These are phyloP conservation scores for Trichoderma semiorbis DNA, from an alignment of 2,329 filamentous ascomycete species.

Conservation along the genomic window DNA sequence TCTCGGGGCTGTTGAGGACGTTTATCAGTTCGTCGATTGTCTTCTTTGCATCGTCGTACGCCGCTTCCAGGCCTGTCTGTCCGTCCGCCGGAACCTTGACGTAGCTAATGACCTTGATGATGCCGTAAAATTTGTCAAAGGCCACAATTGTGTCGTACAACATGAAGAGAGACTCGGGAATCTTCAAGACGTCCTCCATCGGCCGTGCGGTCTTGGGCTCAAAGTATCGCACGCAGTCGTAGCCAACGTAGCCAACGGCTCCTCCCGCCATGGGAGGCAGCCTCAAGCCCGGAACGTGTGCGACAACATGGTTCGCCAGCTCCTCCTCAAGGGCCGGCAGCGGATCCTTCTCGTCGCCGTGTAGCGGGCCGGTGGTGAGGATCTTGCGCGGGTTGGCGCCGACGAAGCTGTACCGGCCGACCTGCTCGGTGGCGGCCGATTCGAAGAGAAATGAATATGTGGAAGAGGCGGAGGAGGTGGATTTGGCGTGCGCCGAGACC, in stretches of 20 bases:
- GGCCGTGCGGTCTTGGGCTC: conserved; percentile 92
- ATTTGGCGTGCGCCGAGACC: conserved; percentile 65
- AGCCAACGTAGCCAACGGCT: conserved; percentile 93
- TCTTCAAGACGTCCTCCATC: conserved; percentile 80
- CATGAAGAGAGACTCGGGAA: conserved; percentile 96
- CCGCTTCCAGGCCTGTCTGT: conserved; percentile 49
- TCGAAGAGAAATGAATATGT: conserved; percentile 93
- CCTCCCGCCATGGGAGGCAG: conserved; percentile 87
- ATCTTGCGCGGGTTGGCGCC: conserved; percentile 78
- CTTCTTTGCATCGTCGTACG: conserved; percentile 63
- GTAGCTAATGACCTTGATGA: conserved; percentile 92
- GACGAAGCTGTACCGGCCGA: conserved; percentile 94
- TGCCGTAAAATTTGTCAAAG: conserved; percentile 90
- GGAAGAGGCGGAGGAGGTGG: conserved; percentile 44
- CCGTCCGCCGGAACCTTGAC: conserved; percentile 62
- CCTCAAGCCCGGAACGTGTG: conserved; percentile 75
- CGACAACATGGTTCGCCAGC: conserved; percentile 73
- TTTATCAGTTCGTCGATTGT: conserved; percentile 66
- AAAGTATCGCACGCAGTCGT: conserved; percentile 96
- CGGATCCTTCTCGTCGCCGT: conserved; percentile 81
- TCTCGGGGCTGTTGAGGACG: conserved; percentile 69
- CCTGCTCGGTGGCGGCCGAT: conserved; percentile 88
- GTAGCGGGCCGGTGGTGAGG: conserved; percentile 80
- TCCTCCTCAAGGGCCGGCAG: conserved; percentile 79
- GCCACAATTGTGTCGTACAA: conserved; percentile 92